Evolutionary conservation across 192 early-diverging fungal genomes (phyloP).

Genomic region (Diversispora epigaea): DNA sequence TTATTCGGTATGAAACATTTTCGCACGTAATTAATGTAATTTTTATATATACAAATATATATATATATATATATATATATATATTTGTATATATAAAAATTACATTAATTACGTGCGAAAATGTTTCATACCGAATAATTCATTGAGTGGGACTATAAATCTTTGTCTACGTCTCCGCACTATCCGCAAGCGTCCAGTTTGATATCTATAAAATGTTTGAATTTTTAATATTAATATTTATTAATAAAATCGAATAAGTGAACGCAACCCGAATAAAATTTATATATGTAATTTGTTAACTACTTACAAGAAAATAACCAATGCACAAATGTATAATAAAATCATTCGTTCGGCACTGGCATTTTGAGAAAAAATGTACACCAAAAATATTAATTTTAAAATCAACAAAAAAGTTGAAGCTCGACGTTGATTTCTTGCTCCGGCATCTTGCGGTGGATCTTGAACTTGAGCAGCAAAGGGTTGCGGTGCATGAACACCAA

Average conservation of each 20-base stretch:
- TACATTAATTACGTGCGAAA: too few relatives aligned
- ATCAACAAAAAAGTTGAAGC: conserved; percentile 56
- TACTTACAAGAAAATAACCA: conserved; percentile 58
- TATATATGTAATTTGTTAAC: background rate
- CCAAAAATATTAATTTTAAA: conserved; percentile 58
- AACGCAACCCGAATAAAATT: background rate
- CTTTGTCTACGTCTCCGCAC: conserved; percentile 39
- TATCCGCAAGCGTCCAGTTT: conserved; percentile 55
- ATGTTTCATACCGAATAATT: background rate
- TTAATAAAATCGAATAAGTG: background rate
- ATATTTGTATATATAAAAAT: too few relatives aligned
- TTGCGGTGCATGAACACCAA: conserved; percentile 22
- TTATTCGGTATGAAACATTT: background rate
- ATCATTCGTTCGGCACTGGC: conserved; percentile 58
- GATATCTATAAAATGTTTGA: conserved; percentile 49
- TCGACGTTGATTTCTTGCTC: conserved; percentile 41
- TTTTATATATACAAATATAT: too few relatives aligned
- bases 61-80: too few relatives aligned
- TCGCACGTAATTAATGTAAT: too few relatives aligned
- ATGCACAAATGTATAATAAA: conserved; percentile 52
- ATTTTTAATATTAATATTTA: background rate
- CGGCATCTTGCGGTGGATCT: conserved; percentile 32
- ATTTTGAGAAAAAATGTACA: conserved; percentile 64
- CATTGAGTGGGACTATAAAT: conserved; percentile 6
- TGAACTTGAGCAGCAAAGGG: conserved; percentile 1